These are phyloP conservation scores for Centrapalus pauciflorus DNA, from an alignment of 129 eudicot species.

Conservation along the genomic window DNA sequence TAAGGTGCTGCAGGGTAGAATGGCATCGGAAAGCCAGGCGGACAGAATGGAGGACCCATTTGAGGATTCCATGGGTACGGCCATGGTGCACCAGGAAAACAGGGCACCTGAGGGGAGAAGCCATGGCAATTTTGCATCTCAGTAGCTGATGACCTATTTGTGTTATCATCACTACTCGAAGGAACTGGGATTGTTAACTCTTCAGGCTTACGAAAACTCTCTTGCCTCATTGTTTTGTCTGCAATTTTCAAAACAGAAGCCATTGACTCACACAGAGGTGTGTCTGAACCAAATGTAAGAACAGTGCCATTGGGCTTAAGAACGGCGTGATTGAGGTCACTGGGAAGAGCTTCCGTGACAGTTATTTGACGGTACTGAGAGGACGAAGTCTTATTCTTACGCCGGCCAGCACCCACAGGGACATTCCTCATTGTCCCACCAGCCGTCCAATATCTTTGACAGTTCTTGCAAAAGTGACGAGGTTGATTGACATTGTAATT, in stretches of 20 bases:
- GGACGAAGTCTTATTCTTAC: slow-evolving; percentile 58
- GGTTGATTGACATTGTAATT: slow-evolving; percentile 86
- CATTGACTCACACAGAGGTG: slow-evolving; percentile 72
- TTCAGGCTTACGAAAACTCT: slow-evolving; percentile 44
- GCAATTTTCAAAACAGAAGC: slow-evolving; percentile 54
- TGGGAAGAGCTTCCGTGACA: slow-evolving; percentile 52
- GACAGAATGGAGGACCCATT: slow-evolving; percentile 57
- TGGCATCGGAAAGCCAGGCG: slow-evolving; percentile 56
- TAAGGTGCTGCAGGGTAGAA: slow-evolving; percentile 56
- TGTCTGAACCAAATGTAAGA: slow-evolving; percentile 58
- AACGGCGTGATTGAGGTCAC: slow-evolving; percentile 25
- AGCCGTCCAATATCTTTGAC: slow-evolving; percentile 96
- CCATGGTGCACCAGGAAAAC: slow-evolving; percentile 74
- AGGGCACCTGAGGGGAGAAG: slow-evolving; percentile 51
- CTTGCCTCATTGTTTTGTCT: slow-evolving; percentile 39
- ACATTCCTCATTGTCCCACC: slow-evolving; percentile 93
- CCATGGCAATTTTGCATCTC: slow-evolving; percentile 38
- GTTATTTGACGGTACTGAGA: slow-evolving; percentile 54
- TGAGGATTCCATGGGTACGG: slow-evolving; percentile 67
- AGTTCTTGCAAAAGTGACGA: slow-evolving; percentile 86
- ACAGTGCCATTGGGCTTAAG: slow-evolving; percentile 55
- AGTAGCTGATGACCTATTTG: slow-evolving; percentile 32
- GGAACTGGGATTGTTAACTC: slow-evolving; percentile 33
- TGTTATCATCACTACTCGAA: slow-evolving; percentile 36
- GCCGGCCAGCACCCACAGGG: slow-evolving; percentile 90